A percentile compares a stretch with the other conserved stretches of the same genome.
Evolutionary conservation across 257 asterid genomes (phyloP).

Genomic region (Solanum bulbocastanum): DNA sequence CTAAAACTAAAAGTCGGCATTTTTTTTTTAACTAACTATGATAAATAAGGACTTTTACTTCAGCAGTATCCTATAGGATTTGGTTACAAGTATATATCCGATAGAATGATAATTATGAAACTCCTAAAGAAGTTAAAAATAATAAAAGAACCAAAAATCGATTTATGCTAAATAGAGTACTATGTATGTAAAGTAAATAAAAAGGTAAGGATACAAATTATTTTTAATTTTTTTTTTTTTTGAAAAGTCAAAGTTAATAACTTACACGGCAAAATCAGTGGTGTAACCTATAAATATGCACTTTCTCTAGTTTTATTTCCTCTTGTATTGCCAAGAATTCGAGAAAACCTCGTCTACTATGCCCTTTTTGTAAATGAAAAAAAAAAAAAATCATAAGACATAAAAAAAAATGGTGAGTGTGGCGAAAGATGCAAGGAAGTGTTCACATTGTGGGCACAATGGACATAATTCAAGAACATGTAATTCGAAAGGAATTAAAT

Average conservation of each 20-base stretch:
- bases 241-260: neutral
- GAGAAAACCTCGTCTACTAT: neutral
- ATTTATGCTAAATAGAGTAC: neutral
- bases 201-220: neutral
- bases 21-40: neutral
- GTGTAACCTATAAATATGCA: neutral
- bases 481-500: conserved; percentile 19
- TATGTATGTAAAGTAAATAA: neutral
- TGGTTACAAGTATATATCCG: neutral
- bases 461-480: conserved; percentile 25
- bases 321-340: neutral
- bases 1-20: neutral
- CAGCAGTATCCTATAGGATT: neutral
- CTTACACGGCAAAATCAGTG: neutral
- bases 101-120: neutral
- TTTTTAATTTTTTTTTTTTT: no score
- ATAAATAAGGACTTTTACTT: neutral
- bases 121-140: neutral
- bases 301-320: neutral
- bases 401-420: neutral
- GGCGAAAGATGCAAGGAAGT: conserved; percentile 6
- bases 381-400: neutral
- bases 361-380: neutral
- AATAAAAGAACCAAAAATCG: neutral
- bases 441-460: conserved; percentile 26